These are phyloP conservation scores for Salix arbutifolia DNA, from an alignment of 345 rosid species.

Conservation along the genomic window DNA sequence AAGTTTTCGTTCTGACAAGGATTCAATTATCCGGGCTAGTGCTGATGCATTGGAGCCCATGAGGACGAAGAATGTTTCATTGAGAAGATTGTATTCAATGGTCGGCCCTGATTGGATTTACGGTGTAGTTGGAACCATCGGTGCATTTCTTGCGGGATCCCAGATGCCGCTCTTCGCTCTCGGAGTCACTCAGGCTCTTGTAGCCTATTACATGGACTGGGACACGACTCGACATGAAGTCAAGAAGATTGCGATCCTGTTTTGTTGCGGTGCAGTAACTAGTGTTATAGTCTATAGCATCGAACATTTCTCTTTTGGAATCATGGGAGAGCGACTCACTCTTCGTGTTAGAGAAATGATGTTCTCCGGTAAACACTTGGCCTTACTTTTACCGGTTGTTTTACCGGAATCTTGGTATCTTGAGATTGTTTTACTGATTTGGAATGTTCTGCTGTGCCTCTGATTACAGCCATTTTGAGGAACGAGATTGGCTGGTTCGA, in stretches of 20 bases:
- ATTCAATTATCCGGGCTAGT: conserved; percentile 46
- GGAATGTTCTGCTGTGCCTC: neutral
- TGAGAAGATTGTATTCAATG: conserved; percentile 71
- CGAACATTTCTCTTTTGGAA: conserved; percentile 70
- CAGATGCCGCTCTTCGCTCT: conserved; percentile 96
- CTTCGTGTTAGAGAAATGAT: conserved; percentile 79
- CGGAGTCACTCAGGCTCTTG: conserved; percentile 90
- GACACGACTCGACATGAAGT: conserved; percentile 61
- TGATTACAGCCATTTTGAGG: conserved; percentile 63
- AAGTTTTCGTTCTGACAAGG: conserved; percentile 83
- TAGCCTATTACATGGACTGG: conserved; percentile 79
- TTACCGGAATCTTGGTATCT: too few relatives aligned
- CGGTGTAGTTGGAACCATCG: conserved; percentile 61
- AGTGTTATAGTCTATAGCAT: conserved; percentile 60
- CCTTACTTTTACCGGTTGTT: neutral
- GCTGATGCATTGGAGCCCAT: conserved; percentile 40
- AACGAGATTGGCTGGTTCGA: conserved; percentile 98
- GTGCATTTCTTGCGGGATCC: conserved; percentile 79
- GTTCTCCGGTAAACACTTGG: conserved; percentile 54
- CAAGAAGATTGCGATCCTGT: conserved; percentile 64
- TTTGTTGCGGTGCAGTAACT: conserved; percentile 58
- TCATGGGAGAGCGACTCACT: conserved; percentile 91
- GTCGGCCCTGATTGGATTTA: conserved; percentile 79
- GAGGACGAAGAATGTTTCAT: conserved; percentile 42
- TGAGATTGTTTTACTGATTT: neutral